Percentiles rank a stretch among this genome's conserved stretches.
Evolutionary conservation across 768 basidiomycete species (phyloP).

Genomic region (Dendrothele bispora): DNA sequence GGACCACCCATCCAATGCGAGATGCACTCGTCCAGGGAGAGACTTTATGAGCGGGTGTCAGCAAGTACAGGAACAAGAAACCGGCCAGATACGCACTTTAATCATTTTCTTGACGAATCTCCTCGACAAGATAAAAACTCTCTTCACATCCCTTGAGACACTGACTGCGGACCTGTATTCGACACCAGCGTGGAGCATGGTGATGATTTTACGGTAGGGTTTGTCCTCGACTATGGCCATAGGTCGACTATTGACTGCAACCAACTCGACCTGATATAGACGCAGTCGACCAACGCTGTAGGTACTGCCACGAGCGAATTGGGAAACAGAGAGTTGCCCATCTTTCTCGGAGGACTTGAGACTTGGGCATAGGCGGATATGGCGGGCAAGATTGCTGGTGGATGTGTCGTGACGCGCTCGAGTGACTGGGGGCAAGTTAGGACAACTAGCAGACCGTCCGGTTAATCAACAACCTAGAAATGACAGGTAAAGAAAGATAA

Average conservation of each 20-base stretch:
- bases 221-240: not conserved
- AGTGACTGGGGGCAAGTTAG: too few relatives aligned
- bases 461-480: too few relatives aligned
- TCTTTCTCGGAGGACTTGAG: too few relatives aligned
- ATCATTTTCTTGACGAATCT: not conserved
- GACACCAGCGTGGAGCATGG: constrained; percentile 4
- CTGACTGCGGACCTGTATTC: not conserved
- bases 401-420: not conserved
- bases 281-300: constrained; percentile 11
- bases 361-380: too few relatives aligned
- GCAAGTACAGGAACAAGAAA: too few relatives aligned
- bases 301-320: constrained; percentile 8
- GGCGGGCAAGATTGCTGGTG: not conserved
- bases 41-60: too few relatives aligned
- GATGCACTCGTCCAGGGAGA: constrained; percentile 11
- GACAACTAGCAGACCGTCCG: too few relatives aligned
- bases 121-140: not conserved
- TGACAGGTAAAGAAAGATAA: too few relatives aligned
- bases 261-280: not conserved
- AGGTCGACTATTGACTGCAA: not conserved
- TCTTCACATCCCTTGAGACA: not conserved
- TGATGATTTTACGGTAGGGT: not conserved
- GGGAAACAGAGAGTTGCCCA: not conserved
- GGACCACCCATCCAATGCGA: constrained; percentile 20
- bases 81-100: too few relatives aligned